A percentile compares a stretch with the other conserved stretches of the same genome.
Conservation (phyloP, 192 early-diverging fungal species). For the Coemansia sp. region DNA sequence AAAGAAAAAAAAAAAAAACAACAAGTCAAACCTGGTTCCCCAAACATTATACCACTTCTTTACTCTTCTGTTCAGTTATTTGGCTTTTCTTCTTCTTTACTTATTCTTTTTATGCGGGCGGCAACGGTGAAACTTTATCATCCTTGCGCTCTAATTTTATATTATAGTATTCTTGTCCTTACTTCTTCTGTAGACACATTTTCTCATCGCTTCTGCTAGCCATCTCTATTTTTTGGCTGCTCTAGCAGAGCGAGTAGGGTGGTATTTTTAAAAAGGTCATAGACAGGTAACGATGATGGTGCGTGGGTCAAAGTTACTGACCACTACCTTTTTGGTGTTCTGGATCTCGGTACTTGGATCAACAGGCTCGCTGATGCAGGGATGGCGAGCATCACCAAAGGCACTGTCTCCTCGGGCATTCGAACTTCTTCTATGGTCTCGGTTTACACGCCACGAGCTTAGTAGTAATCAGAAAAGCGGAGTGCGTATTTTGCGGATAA, state of each 20-base stretch:
- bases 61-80: background rate
- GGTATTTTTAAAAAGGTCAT: background rate
- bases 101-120: background rate
- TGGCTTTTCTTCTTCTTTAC: slow-evolving; percentile 2
- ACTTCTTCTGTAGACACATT: background rate
- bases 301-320: slow-evolving; percentile 17
- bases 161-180: background rate
- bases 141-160: background rate
- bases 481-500: background rate
- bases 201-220: background rate
- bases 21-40: background rate
- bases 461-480: background rate
- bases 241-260: background rate
- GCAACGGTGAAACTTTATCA: background rate
- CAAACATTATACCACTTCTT: background rate
- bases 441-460: background rate
- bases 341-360: slow-evolving; percentile 37
- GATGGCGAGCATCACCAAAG: slow-evolving; percentile 25
- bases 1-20: background rate
- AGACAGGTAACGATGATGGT: slow-evolving; percentile 10
- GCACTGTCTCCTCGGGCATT: slow-evolving; percentile 23
- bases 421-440: slow-evolving; percentile 20
- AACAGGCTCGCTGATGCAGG: slow-evolving; percentile 17
- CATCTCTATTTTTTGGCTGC: background rate
- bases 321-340: slow-evolving; percentile 25